Evolutionary conservation across 1,284 basidiomycete genomes (phyloP).

Genomic region (Ganoderma resinaceum): DNA sequence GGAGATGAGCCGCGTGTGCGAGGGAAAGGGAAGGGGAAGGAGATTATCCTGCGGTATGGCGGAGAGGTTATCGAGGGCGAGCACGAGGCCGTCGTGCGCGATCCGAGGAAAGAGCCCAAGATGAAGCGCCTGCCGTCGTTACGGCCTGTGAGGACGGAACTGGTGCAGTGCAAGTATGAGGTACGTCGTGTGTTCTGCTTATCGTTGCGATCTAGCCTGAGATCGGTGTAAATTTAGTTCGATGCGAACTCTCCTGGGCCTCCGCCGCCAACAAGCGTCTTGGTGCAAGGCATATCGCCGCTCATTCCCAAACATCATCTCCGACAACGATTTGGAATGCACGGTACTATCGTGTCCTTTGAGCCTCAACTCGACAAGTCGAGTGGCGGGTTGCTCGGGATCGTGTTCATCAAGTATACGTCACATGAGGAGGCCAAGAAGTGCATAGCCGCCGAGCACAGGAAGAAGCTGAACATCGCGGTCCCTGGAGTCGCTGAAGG

Average conservation of each 20-base stretch:
- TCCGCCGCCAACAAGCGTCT: constrained; percentile 79
- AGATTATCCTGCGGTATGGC: constrained; percentile 60
- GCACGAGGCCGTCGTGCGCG: constrained; percentile 49
- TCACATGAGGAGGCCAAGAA: constrained; percentile 66
- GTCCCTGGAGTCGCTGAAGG: constrained; percentile 40
- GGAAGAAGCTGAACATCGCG: constrained; percentile 51
- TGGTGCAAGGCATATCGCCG: constrained; percentile 78
- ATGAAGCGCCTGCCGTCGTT: constrained; percentile 43
- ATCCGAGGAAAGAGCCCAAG: constrained; percentile 60
- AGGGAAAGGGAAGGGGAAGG: constrained; percentile 69
- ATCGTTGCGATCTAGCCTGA: constrained; percentile 15
- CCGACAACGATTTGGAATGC: constrained; percentile 69
- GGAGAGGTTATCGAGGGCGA: constrained; percentile 64
- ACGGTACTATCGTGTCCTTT: constrained; percentile 76
- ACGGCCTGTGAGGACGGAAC: constrained; percentile 50
- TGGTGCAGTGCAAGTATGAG: constrained; percentile 65
- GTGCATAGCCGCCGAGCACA: constrained; percentile 69
- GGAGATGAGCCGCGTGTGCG: constrained; percentile 54
- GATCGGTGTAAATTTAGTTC: constrained; percentile 55
- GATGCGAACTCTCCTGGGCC: constrained; percentile 79
- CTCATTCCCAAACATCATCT: constrained; percentile 75
- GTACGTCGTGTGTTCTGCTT: constrained; percentile 48
- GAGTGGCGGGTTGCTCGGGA: constrained; percentile 85
- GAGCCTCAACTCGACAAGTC: constrained; percentile 84
- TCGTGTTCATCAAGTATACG: constrained; percentile 79